Percentiles rank a stretch among this genome's conserved stretches.
Evolutionary conservation across 2,329 filamentous ascomycete genomes (phyloP).

Genomic region (Rhynchosporium agropyri): DNA sequence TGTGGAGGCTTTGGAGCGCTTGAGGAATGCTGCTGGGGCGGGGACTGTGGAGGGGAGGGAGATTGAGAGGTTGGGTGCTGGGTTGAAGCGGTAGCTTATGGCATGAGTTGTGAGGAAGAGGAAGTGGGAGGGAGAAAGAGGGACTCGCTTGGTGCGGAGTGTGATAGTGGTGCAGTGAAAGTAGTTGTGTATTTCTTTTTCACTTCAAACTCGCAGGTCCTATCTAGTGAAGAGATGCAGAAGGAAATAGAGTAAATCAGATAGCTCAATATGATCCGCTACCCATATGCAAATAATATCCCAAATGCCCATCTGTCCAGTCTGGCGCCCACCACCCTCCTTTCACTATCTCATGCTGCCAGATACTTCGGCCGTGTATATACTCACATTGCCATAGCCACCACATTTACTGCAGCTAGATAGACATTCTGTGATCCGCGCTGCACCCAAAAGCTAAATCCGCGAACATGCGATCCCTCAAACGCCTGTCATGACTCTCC

Average conservation of each 20-base stretch:
- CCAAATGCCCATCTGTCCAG: background rate
- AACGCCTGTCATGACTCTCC: slow-evolving; percentile 14
- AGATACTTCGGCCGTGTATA: background rate
- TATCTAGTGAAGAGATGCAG: background rate
- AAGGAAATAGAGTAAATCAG: background rate
- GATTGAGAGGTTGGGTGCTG: slow-evolving; percentile 75
- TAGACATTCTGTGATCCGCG: background rate
- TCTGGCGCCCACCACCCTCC: background rate
- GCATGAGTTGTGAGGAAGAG: background rate
- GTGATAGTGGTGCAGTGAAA: background rate
- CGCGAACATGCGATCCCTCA: background rate
- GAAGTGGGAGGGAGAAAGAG: background rate
- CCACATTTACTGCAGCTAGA: background rate
- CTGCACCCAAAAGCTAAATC: background rate
- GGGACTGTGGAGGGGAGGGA: slow-evolving; percentile 69
- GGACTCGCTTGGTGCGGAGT: background rate
- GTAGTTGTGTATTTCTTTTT: background rate
- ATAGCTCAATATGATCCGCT: slow-evolving; percentile 7
- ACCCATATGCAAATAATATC: slow-evolving; percentile 12
- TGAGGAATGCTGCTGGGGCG: slow-evolving; percentile 74
- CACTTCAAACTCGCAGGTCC: background rate
- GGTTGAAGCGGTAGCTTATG: slow-evolving; percentile 51
- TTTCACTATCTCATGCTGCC: background rate
- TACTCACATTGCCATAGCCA: background rate
- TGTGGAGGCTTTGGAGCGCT: slow-evolving; percentile 68